Evolutionary conservation across 805 yeast genomes (phyloP).

Genomic region (Starmerella roubikii): DNA sequence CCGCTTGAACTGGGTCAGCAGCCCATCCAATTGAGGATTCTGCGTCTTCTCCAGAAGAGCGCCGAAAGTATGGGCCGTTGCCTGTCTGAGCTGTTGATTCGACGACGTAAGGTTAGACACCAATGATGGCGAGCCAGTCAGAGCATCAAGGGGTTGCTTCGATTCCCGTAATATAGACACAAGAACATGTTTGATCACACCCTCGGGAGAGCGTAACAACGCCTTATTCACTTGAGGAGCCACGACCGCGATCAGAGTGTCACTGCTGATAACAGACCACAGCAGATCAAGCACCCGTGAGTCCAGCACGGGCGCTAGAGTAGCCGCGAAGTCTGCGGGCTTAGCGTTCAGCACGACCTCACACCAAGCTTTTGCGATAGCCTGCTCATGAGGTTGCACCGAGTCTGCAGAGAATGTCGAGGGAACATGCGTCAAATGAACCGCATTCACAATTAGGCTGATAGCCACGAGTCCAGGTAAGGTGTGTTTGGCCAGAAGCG

Average conservation of each 20-base stretch:
- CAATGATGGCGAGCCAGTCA: conserved; percentile 33
- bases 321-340: conserved; percentile 14
- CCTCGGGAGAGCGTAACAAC: conserved; percentile 64
- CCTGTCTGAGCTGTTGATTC: conserved; percentile 48
- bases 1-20: conserved; percentile 44
- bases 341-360: conserved; percentile 25
- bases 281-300: conserved; percentile 4
- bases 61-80: conserved; percentile 32
- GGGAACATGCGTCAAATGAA: neutral
- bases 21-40: conserved; percentile 36
- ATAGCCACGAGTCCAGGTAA: neutral
- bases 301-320: conserved; percentile 14
- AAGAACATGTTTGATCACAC: conserved; percentile 42
- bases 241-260: conserved; percentile 29
- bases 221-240: conserved; percentile 61
- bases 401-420: neutral
- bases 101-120: conserved; percentile 51
- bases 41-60: conserved; percentile 23
- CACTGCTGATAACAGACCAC: conserved; percentile 20
- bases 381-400: neutral
- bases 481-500: too few relatives aligned
- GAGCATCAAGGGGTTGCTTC: conserved; percentile 31
- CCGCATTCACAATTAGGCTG: neutral
- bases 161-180: conserved; percentile 33
- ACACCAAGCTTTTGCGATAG: conserved; percentile 18